A percentile compares a stretch with the other conserved stretches of the same genome.
Evolutionary conservation across 1,284 basidiomycete species (phyloP).

Genomic region (Trichosporon sp.): DNA sequence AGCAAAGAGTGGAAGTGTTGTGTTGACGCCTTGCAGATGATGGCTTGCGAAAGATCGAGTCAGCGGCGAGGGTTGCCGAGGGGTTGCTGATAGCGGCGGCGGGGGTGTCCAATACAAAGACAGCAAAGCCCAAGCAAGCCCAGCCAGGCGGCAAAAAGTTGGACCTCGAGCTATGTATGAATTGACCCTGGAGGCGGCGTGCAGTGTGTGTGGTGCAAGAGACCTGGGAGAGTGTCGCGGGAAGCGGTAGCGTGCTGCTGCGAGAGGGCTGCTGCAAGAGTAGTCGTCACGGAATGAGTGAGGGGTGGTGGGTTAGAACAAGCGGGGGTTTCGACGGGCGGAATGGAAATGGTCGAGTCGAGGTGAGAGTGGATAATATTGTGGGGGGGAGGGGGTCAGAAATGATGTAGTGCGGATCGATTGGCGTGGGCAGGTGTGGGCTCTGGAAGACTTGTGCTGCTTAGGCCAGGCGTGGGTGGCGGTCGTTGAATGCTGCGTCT

Average conservation of each 20-base stretch:
- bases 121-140: neutral
- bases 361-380: neutral
- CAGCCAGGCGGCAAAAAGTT: conserved; percentile 13
- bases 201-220: neutral
- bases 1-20: neutral
- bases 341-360: conserved; percentile 6
- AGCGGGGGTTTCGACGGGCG: neutral
- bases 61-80: neutral
- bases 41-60: conserved; percentile 7
- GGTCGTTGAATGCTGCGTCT: conserved; percentile 3
- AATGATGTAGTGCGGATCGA: conserved; percentile 13
- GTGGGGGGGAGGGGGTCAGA: conserved; percentile 1
- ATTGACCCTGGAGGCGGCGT: conserved; percentile 17
- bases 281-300: conserved; percentile 10
- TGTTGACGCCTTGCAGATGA: neutral
- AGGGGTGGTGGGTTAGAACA: neutral
- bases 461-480: neutral
- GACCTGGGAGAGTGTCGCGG: conserved; percentile 1
- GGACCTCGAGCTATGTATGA: conserved; percentile 13
- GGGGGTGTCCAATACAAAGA: conserved; percentile 12
- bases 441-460: neutral
- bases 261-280: neutral
- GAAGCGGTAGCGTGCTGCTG: neutral
- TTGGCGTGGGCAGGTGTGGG: conserved; percentile 7
- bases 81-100: neutral